These are phyloP conservation scores for Lithohypha guttulata DNA, from an alignment of 2,329 filamentous ascomycete species.

Conservation along the genomic window DNA sequence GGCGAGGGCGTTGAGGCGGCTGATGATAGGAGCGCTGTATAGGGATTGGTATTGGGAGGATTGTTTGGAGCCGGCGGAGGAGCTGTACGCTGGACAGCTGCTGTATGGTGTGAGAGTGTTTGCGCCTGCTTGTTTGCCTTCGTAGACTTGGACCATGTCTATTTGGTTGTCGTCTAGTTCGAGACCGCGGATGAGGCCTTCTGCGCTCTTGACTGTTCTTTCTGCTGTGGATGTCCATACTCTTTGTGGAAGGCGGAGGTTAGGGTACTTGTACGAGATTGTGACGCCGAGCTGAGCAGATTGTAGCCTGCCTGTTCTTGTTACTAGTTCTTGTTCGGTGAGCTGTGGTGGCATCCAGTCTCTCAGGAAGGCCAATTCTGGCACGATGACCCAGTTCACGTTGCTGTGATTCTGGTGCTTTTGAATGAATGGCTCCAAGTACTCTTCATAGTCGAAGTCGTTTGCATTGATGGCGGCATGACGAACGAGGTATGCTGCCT, in stretches of 20 bases:
- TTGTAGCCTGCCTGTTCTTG: slow-evolving; percentile 50
- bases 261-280: slow-evolving; percentile 48
- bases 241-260: slow-evolving; percentile 41
- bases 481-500: slow-evolving; percentile 47
- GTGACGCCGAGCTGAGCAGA: slow-evolving; percentile 49
- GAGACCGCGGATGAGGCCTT: slow-evolving; percentile 48
- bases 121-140: slow-evolving; percentile 47
- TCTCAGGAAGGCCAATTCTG: slow-evolving; percentile 45
- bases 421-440: slow-evolving; percentile 45
- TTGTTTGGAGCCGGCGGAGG: slow-evolving; percentile 47
- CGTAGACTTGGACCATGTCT: slow-evolving; percentile 45
- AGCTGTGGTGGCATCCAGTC: slow-evolving; percentile 49
- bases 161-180: slow-evolving; percentile 44
- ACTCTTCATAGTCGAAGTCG: slow-evolving; percentile 48
- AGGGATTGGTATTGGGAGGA: slow-evolving; percentile 39
- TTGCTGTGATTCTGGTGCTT: slow-evolving; percentile 51
- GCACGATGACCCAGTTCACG: slow-evolving; percentile 45
- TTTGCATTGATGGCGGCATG: slow-evolving; percentile 52
- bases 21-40: slow-evolving; percentile 52
- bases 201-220: slow-evolving; percentile 48
- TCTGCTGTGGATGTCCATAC: slow-evolving; percentile 56
- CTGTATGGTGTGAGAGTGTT: slow-evolving; percentile 55
- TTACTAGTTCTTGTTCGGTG: slow-evolving; percentile 49
- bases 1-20: slow-evolving; percentile 43
- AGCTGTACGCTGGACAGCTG: slow-evolving; percentile 52